These are phyloP conservation scores for Colletotrichum abscissum DNA, from an alignment of 2,329 filamentous ascomycete genomes.

Conservation along the genomic window DNA sequence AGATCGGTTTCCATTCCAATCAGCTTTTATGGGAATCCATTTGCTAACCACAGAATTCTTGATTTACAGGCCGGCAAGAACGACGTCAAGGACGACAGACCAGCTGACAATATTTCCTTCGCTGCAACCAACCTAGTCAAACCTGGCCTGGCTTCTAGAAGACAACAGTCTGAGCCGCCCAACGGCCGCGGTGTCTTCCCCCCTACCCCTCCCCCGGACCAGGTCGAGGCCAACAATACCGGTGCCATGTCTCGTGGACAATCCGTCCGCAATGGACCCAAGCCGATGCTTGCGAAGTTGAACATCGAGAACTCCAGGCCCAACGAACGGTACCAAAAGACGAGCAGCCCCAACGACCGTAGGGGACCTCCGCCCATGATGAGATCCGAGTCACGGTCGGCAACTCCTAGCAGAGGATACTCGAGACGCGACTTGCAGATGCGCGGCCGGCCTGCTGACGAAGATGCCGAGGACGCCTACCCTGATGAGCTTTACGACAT, in stretches of 20 bases:
- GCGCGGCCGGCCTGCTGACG: conserved; percentile 41
- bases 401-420: conserved; percentile 51
- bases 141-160: conserved; percentile 80
- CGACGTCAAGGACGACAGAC: conserved; percentile 80
- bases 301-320: conserved; percentile 67
- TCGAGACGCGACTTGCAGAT: conserved; percentile 38
- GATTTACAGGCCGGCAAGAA: conserved; percentile 58
- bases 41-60: conserved; percentile 40
- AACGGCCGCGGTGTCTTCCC: conserved; percentile 84
- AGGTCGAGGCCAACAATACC: conserved; percentile 67
- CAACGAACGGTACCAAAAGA: conserved; percentile 66
- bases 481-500: conserved; percentile 78
- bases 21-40: conserved; percentile 19
- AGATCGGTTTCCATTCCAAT: conserved; percentile 8
- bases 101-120: conserved; percentile 86
- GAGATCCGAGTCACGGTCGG: conserved; percentile 55
- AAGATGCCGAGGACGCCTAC: conserved; percentile 72
- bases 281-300: conserved; percentile 70
- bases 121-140: conserved; percentile 95
- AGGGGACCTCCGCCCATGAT: conserved; percentile 42
- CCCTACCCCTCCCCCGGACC: conserved; percentile 97
- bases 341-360: conserved; percentile 53
- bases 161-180: conserved; percentile 88
- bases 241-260: conserved; percentile 61
- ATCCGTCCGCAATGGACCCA: conserved; percentile 72